Evolutionary conservation across 768 basidiomycete species (phyloP).

Genomic region (Boletus edulis): DNA sequence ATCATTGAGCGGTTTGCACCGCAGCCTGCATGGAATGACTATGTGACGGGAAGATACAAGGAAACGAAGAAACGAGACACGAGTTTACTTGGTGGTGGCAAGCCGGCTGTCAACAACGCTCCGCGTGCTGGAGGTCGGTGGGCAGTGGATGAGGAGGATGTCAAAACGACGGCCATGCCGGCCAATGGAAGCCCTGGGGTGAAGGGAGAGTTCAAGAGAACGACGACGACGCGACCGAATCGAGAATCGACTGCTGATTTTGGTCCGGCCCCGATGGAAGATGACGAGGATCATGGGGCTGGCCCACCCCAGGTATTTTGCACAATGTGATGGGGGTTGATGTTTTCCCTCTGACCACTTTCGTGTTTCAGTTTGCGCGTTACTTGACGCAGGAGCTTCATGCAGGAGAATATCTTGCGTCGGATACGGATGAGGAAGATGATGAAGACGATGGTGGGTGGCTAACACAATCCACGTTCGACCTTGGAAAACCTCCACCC

Average conservation of each 20-base stretch:
- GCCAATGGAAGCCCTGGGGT: slow-evolving; percentile 24
- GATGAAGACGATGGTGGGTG: slow-evolving; percentile 78
- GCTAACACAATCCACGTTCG: slow-evolving; percentile 77
- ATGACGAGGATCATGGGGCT: slow-evolving; percentile 44
- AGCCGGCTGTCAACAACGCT: slow-evolving; percentile 52
- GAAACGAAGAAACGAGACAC: slow-evolving; percentile 85
- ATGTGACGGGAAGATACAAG: slow-evolving; percentile 78
- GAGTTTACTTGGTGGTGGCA: slow-evolving; percentile 81
- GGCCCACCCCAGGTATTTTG: slow-evolving; percentile 44
- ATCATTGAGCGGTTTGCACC: slow-evolving; percentile 68
- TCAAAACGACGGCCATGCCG: slow-evolving; percentile 23
- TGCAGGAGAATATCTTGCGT: slow-evolving; percentile 53
- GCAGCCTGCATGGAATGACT: slow-evolving; percentile 83
- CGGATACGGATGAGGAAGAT: slow-evolving; percentile 47
- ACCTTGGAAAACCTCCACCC: slow-evolving; percentile 48
- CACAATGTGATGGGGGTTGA: neutral
- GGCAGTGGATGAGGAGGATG: slow-evolving; percentile 72
- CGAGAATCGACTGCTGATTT: slow-evolving; percentile 65
- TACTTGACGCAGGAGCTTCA: slow-evolving; percentile 78
- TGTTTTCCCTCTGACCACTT: neutral
- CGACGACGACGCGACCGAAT: slow-evolving; percentile 39
- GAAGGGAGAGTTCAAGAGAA: slow-evolving; percentile 60
- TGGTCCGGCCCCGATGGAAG: slow-evolving; percentile 49
- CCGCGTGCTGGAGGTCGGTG: slow-evolving; percentile 42
- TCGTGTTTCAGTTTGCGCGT: slow-evolving; percentile 61